Evolutionary conservation across 208 protist species (phyloP), one percentile per base, ranked within the genome.

Genomic region (Trypanosoma conorhini): DNA sequence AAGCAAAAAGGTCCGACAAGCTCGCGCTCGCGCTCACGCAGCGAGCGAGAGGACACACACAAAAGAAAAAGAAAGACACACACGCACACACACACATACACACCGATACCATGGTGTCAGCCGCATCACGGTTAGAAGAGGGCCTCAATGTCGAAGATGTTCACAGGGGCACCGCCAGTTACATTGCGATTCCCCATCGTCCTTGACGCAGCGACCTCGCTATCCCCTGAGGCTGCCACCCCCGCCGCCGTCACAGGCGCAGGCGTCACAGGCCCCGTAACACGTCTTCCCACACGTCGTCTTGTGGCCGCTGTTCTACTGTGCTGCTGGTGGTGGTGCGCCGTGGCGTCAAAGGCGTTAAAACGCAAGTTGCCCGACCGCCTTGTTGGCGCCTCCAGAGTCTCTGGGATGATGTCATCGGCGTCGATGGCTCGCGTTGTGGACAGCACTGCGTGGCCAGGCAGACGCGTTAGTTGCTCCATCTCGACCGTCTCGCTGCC

Each of bases 141-240:
- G 26, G 81, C 87, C 17, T 92, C 87, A 8, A 92, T 82, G 73
- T 92, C 87, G 57, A 92, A 92, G 15, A 92, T 87, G 60, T 85
- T 77, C 51, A 86, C 35, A 58, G 30, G 17, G 62, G 17, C 50
- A n/a, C 52, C 38, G n/a, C 62, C 33, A 42, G n/a, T 28, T 38
- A 26, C 38, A 22, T 67, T 30, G 12, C 70, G 62, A 40, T 17
- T 61, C 28, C 22, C 22, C 57, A 72, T 38, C 0, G 12, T 38
- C 38, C n/a, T 30, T 61, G n/a, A 30, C 9, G 30, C 46, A 57
- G 35, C 17, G 38, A 30, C 35, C 30, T 0, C 50, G 48, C 57
- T 31, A 22, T 62, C 60, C 4, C 26, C 33, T n/a, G 26, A 46
- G n/a, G 17, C 58, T 26, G 22, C 50, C 33, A 22, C 21, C 15